Base-by-base conservation (phyloP, 441 rosid genomes). In the Erodium moschatum region DNA sequence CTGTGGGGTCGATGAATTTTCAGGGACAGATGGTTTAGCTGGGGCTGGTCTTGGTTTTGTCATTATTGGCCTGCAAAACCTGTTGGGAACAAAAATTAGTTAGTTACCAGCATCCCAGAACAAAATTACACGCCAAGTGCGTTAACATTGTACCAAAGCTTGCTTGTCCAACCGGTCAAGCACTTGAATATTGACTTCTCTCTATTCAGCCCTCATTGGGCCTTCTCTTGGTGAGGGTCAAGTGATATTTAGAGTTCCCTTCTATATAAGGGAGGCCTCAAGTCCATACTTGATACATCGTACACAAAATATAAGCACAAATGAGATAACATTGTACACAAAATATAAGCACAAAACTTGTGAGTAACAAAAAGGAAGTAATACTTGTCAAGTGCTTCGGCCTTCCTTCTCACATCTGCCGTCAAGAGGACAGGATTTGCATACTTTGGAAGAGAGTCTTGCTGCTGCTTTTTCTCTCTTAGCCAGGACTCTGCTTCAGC, bases 401-500 rank as follows among this genome's bases (percentile, higher is more conserved):
- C 91, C 78, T 93, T 93, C 78, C 54, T 91, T 72, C 76, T 85
- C 70, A 87, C 79, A 33, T 93, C 98, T 73, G 91, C 95, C 18
- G 91, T 86, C 80, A 91, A 74, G 21, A 93, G 84, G 69, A 78
- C 90, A 1, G 97, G 98, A 11, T 76, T 70, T 29, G 84, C 86
- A 75, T 85, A 77, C 76, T 90, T 93, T 27, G 96, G 96, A 63
- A 93, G 96, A 0, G 80, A 70, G 9, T 90, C 96, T 72, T 93
- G 98, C 66, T 84, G 97, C 76, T 90, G 95, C 77, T 77, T 71
- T 70, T 85, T 93, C 79, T 89, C 98, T 76, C 90, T 78, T 18
- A 93, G 40, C 98, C 98, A 93, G 63, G 89, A 90, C 78, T 93
- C 98, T 0, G 91, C 86, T 72, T 86, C 91, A 29, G 77, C 92